phyloP scores from a whole-genome alignment of 2,329 filamentous ascomycete species.

The Leptographium radiaticola region DNA sequence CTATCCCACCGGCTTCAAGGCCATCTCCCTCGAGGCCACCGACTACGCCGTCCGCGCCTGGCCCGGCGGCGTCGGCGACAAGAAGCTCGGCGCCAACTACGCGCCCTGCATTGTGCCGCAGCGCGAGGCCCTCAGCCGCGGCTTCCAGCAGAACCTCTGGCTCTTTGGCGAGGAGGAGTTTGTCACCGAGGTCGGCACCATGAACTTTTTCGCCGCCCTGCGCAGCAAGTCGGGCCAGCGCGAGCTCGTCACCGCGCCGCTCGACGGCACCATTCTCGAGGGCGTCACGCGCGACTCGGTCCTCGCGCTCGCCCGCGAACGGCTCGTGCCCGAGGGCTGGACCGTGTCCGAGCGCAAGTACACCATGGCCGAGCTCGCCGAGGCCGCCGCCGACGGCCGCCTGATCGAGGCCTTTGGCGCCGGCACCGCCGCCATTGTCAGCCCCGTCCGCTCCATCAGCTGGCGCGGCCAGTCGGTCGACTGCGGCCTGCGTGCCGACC shows the following conservation, averaged over 20 bases:
- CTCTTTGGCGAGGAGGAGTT: slow-evolving; percentile 91
- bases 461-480: slow-evolving; percentile 74
- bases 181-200: slow-evolving; percentile 94
- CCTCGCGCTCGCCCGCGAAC: slow-evolving; percentile 72
- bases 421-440: slow-evolving; percentile 88
- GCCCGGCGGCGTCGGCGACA: slow-evolving; percentile 95
- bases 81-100: slow-evolving; percentile 98
- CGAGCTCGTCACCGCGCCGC: slow-evolving; percentile 85
- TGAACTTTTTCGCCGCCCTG: slow-evolving; percentile 92
- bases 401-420: slow-evolving; percentile 88
- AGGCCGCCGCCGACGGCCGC: slow-evolving; percentile 72
- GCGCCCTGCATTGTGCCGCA: slow-evolving; percentile 98
- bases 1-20: slow-evolving; percentile 98
- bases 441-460: slow-evolving; percentile 75
- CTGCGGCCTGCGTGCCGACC: slow-evolving; percentile 65
- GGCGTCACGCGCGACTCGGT: slow-evolving; percentile 91
- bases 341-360: slow-evolving; percentile 78
- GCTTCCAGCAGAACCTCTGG: slow-evolving; percentile 98
- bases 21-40: slow-evolving; percentile 86
- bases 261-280: slow-evolving; percentile 93
- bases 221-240: slow-evolving; percentile 77
- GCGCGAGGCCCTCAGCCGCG: slow-evolving; percentile 75
- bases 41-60: slow-evolving; percentile 94
- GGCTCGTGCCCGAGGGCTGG: slow-evolving; percentile 77
- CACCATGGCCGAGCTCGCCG: slow-evolving; percentile 73